phyloP scores from a whole-genome alignment of 768 basidiomycete species.

The Tulasnella sp. region DNA sequence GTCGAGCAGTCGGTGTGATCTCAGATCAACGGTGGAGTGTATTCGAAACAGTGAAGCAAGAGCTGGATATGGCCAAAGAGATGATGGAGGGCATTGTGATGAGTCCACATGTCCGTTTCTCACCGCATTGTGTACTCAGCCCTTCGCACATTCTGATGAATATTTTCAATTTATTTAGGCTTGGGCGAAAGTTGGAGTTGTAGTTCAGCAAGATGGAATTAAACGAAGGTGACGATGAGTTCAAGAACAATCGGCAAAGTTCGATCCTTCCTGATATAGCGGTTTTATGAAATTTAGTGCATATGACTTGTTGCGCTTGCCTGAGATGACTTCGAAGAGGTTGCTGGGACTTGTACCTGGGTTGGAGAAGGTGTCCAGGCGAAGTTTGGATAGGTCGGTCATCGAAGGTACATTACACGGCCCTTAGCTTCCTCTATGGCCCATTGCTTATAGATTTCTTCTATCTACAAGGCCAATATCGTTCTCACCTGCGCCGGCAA shows the following conservation, averaged over 20 bases:
- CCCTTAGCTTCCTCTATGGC: background rate
- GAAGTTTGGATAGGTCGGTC: constrained; percentile 48
- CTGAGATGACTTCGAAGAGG: constrained; percentile 36
- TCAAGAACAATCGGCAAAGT: background rate
- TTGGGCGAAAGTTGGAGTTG: constrained; percentile 37
- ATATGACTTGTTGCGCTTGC: constrained; percentile 59
- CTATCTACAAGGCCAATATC: constrained; percentile 21
- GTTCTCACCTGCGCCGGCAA: constrained; percentile 52
- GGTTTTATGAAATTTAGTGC: too few species aligned
- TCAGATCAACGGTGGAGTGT: constrained; percentile 36
- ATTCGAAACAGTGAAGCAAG: constrained; percentile 29
- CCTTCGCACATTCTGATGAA: too few species aligned
- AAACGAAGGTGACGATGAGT: constrained; percentile 32
- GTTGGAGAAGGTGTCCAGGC: constrained; percentile 40
- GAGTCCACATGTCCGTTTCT: constrained; percentile 38
- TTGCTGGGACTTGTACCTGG: constrained; percentile 40
- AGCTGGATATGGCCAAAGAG: constrained; percentile 28
- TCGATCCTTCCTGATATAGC: too few species aligned
- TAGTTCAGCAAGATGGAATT: constrained; percentile 35
- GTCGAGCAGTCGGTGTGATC: constrained; percentile 35
- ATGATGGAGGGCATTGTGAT: constrained; percentile 29
- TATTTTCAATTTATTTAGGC: constrained; percentile 25
- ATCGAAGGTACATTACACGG: constrained; percentile 50
- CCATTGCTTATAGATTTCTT: background rate
- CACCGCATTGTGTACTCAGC: too few species aligned